Base-by-base conservation (phyloP, 768 basidiomycete genomes). In the Coprinellus aureogranulatus region DNA sequence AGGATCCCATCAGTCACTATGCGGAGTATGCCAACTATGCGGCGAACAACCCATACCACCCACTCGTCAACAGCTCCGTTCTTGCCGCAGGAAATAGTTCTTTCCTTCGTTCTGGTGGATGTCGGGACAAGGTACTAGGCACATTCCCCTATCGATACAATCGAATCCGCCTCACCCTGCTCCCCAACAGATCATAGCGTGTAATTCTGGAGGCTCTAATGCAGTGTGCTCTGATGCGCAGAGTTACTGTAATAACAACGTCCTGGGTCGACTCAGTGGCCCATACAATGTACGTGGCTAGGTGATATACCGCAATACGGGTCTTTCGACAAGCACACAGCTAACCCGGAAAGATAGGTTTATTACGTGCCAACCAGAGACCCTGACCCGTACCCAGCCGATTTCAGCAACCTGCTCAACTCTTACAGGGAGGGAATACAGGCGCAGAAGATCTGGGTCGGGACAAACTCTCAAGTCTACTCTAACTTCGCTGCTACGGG, bases 11-110 rank as follows among this genome's bases (percentile, higher is more conserved):
- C 25, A 63, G 63, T 1, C 85, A 86, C 69, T 87, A 86, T 63
- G 80, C 83, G 4, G 81, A 81, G 8, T 85, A 84, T 58, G 73
- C 85, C 34, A 68, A 67, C 4, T 88, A 87, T 59, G 81, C 86
- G 1, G 72, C 67, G 4, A 76, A 70, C 3, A 87, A 86, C 65
- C 76, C 81, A 42, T 86, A 86, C 64, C 80, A 85, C 58, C 62
- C 82, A 0, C 73, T 85, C 4, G 83, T 85, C 4, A 77, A 77
- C 0, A 26, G 62, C 2, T 72, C 76, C 4, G 74, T 73, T 1
- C 74, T 85, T 48, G 50, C 64, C 1, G 64, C 63, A 1, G 83
- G 80, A 0, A 81, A 79, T 61, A 72, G 61, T 0, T 71, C 78
- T 42, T 85, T 74, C 73, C 72, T 68, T 20, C 59, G 67, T 22